Percentiles rank a stretch among this genome's conserved stretches.
These are phyloP conservation scores for Talaromyces ruber DNA, from an alignment of 495 filamentous ascomycete species.

Conservation along the genomic window DNA sequence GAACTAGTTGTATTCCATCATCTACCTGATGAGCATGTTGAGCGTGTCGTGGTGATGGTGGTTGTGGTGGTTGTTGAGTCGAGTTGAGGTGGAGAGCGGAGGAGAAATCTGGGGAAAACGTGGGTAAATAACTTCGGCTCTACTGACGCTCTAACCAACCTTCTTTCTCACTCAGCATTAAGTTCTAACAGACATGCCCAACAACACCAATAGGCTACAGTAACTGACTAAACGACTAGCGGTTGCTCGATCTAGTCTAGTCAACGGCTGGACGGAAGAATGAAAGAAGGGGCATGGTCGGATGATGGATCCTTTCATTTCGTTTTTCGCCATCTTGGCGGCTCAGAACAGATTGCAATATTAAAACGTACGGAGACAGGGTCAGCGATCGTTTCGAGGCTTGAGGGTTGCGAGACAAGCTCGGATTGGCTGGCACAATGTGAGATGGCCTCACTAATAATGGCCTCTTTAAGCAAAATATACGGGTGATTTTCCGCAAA, in stretches of 20 bases:
- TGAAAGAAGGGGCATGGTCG: not conserved
- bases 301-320: not conserved
- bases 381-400: not conserved
- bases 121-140: conserved; percentile 1
- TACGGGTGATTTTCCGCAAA: not conserved
- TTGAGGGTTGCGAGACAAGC: not conserved
- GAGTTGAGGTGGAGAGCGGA: not conserved
- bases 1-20: not conserved
- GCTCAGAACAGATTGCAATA: not conserved
- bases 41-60: not conserved
- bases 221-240: not conserved
- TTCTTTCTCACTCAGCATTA: not conserved
- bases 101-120: conserved; percentile 3
- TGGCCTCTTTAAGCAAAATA: not conserved
- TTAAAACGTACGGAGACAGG: not conserved
- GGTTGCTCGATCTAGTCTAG: not conserved
- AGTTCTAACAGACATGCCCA: too few species aligned
- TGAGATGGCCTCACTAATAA: not conserved
- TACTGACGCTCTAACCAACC: too few species aligned
- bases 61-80: not conserved
- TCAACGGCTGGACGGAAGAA: not conserved
- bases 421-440: not conserved
- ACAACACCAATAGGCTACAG: not conserved
- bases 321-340: not conserved
- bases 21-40: not conserved